Percentiles rank a stretch among this genome's conserved stretches.
These are phyloP conservation scores for Aspergillus fischeri DNA, from an alignment of 2,329 filamentous ascomycete species.

Conservation along the genomic window DNA sequence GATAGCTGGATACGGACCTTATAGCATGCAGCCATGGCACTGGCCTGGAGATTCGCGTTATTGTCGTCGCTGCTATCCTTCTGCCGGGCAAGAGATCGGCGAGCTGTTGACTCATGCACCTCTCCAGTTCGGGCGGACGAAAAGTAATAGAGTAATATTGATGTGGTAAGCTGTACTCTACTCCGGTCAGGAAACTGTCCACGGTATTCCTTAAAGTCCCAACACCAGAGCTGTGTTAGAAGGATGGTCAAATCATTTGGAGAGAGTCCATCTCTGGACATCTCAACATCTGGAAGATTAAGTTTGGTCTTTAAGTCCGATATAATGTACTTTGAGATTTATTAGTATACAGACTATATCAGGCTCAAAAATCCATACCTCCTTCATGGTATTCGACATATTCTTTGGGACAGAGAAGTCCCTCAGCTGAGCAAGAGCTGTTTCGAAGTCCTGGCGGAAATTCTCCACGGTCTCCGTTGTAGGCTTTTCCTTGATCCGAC, in stretches of 20 bases:
- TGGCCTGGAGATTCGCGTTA: neutral
- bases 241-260: conserved; percentile 14
- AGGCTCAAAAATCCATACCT: neutral
- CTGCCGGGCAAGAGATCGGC: neutral
- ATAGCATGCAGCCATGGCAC: conserved; percentile 11
- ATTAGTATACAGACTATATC: too few relatives aligned
- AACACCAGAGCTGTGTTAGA: conserved; percentile 12
- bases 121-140: conserved; percentile 7
- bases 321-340: too few relatives aligned
- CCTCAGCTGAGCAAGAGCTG: neutral
- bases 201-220: conserved; percentile 11
- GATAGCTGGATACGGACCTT: conserved; percentile 5
- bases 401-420: neutral
- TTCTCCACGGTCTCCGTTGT: neutral
- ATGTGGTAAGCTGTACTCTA: conserved; percentile 8
- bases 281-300: neutral
- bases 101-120: conserved; percentile 11
- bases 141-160: conserved; percentile 14
- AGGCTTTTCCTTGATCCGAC: conserved; percentile 1
- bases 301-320: too few relatives aligned
- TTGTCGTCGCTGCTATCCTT: conserved; percentile 2
- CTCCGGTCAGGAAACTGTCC: conserved; percentile 5
- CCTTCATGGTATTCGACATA: neutral
- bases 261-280: conserved; percentile 9
- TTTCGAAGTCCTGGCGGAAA: neutral